These are phyloP conservation scores for Pichia deserticola DNA, from an alignment of 805 yeast species.

Conservation along the genomic window DNA sequence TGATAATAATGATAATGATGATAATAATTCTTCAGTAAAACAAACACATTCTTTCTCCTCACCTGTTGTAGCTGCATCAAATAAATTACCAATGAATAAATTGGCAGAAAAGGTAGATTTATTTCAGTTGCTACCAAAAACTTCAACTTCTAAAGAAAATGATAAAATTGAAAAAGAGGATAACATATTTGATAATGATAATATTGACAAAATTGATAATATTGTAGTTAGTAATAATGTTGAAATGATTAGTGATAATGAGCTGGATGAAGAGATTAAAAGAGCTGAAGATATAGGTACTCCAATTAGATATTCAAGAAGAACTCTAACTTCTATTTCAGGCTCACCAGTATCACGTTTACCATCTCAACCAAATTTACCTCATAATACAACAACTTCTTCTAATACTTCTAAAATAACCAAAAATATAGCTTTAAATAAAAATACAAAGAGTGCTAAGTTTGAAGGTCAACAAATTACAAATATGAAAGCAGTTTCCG, in stretches of 20 bases:
- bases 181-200: no score
- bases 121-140: no score
- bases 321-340: slow-evolving; percentile 13
- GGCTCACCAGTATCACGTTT: slow-evolving; percentile 11
- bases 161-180: background rate
- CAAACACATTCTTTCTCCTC: no score
- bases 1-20: no score
- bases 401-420: slow-evolving; percentile 15
- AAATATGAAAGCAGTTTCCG: background rate
- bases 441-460: slow-evolving; percentile 11
- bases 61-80: no score
- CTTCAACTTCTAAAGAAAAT: no score
- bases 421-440: slow-evolving; percentile 23
- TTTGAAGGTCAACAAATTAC: slow-evolving; percentile 12
- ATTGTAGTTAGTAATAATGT: slow-evolving; percentile 10
- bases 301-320: slow-evolving; percentile 20
- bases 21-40: no score
- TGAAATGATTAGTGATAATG: slow-evolving; percentile 6
- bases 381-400: background rate
- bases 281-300: slow-evolving; percentile 25
- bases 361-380: background rate
- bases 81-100: no score
- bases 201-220: slow-evolving; percentile 3
- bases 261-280: slow-evolving; percentile 26
- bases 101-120: no score